These are phyloP conservation scores for Coleophoma cylindrospora DNA, from an alignment of 2,329 filamentous ascomycete species.

Conservation along the genomic window DNA sequence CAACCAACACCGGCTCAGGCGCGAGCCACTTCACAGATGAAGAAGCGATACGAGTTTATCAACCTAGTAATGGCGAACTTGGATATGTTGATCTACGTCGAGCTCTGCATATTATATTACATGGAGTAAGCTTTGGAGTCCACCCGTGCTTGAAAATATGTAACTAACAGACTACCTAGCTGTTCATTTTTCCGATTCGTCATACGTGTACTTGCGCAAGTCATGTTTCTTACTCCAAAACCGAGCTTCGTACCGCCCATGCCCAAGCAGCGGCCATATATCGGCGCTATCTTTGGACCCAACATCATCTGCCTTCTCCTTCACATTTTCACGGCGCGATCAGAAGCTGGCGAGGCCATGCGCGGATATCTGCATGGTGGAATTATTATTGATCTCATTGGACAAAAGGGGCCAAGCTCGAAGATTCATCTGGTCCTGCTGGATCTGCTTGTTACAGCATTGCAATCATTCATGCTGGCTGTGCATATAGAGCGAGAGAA, in stretches of 20 bases:
- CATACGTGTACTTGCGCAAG: constrained; percentile 53
- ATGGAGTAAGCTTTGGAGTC: constrained; percentile 51
- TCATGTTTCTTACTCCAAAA: constrained; percentile 56
- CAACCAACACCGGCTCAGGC: constrained; percentile 17
- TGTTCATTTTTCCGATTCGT: constrained; percentile 61
- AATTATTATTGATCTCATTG: constrained; percentile 62
- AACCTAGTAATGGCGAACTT: constrained; percentile 55
- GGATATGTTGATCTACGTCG: constrained; percentile 58
- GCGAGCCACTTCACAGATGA: constrained; percentile 35
- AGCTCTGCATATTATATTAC: constrained; percentile 63
- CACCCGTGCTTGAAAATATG: too few relatives aligned
- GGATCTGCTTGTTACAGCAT: constrained; percentile 48
- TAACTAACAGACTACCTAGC: constrained; percentile 29
- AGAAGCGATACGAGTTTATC: constrained; percentile 51
- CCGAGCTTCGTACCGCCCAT: constrained; percentile 50
- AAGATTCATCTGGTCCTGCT: constrained; percentile 48
- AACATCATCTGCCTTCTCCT: constrained; percentile 56
- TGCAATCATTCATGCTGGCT: constrained; percentile 61
- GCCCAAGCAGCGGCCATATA: constrained; percentile 48
- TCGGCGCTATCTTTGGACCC: constrained; percentile 52
- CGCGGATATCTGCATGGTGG: constrained; percentile 65
- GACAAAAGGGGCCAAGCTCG: constrained; percentile 57
- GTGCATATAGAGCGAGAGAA: constrained; percentile 57
- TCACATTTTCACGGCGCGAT: constrained; percentile 50
- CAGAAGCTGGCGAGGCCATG: constrained; percentile 53